phyloP scores from a whole-genome alignment of 2,329 filamentous ascomycete genomes.

The Passalora sequoiae region DNA sequence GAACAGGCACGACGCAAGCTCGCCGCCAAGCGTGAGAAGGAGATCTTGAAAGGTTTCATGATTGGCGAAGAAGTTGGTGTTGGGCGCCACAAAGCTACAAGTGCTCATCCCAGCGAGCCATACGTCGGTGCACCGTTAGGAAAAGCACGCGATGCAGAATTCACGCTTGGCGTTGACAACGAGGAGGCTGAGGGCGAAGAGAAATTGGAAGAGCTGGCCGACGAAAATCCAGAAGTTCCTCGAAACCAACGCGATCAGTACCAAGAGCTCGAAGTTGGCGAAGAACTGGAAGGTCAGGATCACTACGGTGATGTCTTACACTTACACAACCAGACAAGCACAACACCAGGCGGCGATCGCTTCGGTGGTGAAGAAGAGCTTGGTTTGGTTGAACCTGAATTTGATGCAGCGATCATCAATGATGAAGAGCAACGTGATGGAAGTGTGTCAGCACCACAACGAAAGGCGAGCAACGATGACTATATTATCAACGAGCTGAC shows the following conservation, averaged over 20 bases:
- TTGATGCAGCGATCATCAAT: not conserved
- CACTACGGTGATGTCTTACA: too few species aligned
- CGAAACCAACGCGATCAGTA: not conserved
- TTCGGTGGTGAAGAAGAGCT: conserved; percentile 31
- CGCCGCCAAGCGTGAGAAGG: conserved; percentile 26
- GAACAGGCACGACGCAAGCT: conserved; percentile 26
- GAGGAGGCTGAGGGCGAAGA: conserved; percentile 9
- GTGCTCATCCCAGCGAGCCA: not conserved
- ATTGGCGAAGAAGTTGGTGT: conserved; percentile 5
- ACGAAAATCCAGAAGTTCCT: not conserved
- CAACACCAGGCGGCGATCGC: conserved; percentile 25
- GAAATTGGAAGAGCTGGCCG: conserved; percentile 8
- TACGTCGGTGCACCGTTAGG: conserved; percentile 15
- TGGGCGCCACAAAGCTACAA: conserved; percentile 3
- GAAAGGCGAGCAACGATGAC: not conserved
- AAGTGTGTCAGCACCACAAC: too few species aligned
- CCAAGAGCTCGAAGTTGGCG: conserved; percentile 5
- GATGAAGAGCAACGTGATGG: not conserved
- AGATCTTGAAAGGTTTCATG: conserved; percentile 20
- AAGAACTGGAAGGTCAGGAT: conserved; percentile 9
- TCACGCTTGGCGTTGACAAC: conserved; percentile 1
- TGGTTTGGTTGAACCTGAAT: conserved; percentile 20
- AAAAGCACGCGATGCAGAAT: not conserved
- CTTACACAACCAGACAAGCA: conserved; percentile 21
- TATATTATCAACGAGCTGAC: not conserved